phyloP scores from a whole-genome alignment of 2,329 filamentous ascomycete species.

The Phyllosticta citribraziliensis region DNA sequence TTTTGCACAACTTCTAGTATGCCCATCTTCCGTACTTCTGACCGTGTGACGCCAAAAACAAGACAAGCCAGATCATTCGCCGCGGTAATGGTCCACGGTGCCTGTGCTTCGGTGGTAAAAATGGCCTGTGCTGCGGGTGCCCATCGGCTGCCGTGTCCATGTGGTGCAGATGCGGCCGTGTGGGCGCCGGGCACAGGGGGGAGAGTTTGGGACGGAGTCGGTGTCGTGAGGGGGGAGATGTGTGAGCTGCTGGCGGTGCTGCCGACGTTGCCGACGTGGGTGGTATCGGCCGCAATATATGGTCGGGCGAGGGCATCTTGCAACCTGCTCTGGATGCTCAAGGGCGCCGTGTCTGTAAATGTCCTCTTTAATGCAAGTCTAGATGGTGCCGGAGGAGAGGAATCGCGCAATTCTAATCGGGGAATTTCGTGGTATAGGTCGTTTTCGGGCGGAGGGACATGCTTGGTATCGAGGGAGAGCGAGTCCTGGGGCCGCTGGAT shows the following conservation, averaged over 20 bases:
- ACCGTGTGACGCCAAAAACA: slow-evolving; percentile 97
- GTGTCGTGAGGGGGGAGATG: slow-evolving; percentile 34
- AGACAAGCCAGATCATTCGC: slow-evolving; percentile 94
- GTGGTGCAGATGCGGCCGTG: slow-evolving; percentile 39
- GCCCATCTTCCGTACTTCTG: slow-evolving; percentile 86
- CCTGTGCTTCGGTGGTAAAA: slow-evolving; percentile 84
- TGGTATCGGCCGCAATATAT: slow-evolving; percentile 49
- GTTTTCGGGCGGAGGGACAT: not conserved
- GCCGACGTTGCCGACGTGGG: slow-evolving; percentile 29
- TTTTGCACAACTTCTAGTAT: slow-evolving; percentile 91
- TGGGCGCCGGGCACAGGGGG: slow-evolving; percentile 24
- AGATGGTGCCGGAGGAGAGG: slow-evolving; percentile 37
- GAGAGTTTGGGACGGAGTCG: slow-evolving; percentile 16
- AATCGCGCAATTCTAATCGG: not conserved
- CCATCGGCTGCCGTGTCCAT: slow-evolving; percentile 84
- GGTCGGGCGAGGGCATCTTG: slow-evolving; percentile 79
- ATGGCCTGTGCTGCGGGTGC: slow-evolving; percentile 89
- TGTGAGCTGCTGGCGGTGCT: not conserved
- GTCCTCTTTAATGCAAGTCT: slow-evolving; percentile 59
- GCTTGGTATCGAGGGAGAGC: not conserved
- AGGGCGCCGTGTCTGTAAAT: slow-evolving; percentile 69
- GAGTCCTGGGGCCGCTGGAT: slow-evolving; percentile 17
- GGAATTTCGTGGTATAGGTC: not conserved
- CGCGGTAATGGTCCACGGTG: slow-evolving; percentile 91
- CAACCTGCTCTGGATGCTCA: slow-evolving; percentile 70